Conservation (phyloP, 805 yeast genomes). For the Sugiyamaella valdiviana region DNA sequence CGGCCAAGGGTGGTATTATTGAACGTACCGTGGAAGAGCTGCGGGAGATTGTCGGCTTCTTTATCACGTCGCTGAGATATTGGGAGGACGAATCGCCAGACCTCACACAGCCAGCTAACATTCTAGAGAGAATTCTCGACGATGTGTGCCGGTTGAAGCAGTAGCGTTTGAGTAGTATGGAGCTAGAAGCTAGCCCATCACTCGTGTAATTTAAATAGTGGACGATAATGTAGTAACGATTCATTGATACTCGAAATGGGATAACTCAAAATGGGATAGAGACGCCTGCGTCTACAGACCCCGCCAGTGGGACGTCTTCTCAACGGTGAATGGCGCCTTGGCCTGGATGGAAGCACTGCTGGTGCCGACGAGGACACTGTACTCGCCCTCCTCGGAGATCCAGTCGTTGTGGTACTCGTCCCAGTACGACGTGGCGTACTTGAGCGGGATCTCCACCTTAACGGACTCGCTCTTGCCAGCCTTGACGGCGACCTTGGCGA, state of each 20-base stretch:
- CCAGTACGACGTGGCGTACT: conserved; percentile 51
- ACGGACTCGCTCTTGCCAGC: conserved; percentile 42
- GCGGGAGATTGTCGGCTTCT: conserved; percentile 9
- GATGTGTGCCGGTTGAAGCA: conserved; percentile 5
- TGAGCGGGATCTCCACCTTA: conserved; percentile 36
- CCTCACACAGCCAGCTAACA: conserved; percentile 5
- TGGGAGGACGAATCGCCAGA: conserved; percentile 11
- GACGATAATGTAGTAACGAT: too few species aligned
- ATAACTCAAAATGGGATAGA: neutral
- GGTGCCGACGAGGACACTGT: conserved; percentile 32
- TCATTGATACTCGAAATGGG: neutral
- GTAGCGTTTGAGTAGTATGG: neutral
- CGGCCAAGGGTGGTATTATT: conserved; percentile 13
- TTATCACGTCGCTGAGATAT: conserved; percentile 7
- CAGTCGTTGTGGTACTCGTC: conserved; percentile 45
- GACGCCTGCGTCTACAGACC: conserved; percentile 17
- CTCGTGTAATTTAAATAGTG: neutral
- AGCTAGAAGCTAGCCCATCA: neutral
- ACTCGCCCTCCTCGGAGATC: conserved; percentile 47
- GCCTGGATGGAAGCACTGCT: conserved; percentile 14
- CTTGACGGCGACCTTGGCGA: conserved; percentile 42
- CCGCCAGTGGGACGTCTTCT: conserved; percentile 22
- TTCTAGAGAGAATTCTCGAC: conserved; percentile 4
- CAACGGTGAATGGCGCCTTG: conserved; percentile 17
- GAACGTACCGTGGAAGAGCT: conserved; percentile 7